These are phyloP conservation scores for Nicotiana noctiflora DNA, from an alignment of 257 asterid species.

Conservation along the genomic window DNA sequence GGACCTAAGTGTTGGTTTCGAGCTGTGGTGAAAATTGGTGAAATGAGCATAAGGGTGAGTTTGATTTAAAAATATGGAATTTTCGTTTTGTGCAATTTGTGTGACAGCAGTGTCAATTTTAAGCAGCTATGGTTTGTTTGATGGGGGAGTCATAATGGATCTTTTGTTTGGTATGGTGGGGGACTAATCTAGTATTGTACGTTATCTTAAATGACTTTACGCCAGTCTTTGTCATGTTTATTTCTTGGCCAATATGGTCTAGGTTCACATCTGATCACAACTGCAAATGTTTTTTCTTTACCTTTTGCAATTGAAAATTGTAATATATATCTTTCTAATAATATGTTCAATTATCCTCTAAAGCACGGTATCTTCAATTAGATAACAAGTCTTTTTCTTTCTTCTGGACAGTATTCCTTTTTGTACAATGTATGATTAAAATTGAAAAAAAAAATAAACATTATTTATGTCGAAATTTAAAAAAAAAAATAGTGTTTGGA, in stretches of 20 bases:
- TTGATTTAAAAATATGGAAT: not conserved
- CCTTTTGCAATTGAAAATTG: not conserved
- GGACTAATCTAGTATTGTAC: conserved; percentile 5
- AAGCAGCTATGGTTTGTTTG: not conserved
- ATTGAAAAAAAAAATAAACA: no score
- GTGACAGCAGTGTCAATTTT: not conserved
- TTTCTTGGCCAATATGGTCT: not conserved
- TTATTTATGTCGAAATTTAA: no score
- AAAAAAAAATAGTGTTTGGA: no score
- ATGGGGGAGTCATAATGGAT: not conserved
- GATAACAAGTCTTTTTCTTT: not conserved
- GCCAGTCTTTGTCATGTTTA: not conserved
- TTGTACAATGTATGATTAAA: not conserved
- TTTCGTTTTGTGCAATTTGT: not conserved
- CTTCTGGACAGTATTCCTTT: not conserved
- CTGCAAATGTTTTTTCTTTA: not conserved
- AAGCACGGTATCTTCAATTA: not conserved
- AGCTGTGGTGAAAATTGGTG: not conserved
- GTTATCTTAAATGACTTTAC: conserved; percentile 4
- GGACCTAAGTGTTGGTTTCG: conserved; percentile 34
- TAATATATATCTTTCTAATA: not conserved
- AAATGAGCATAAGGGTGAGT: conserved; percentile 1
- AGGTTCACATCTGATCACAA: not conserved
- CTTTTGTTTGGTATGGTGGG: not conserved
- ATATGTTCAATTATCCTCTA: not conserved